Base-by-base conservation (phyloP, 73 alveolate species). In the Paraurostyla sp. region DNA sequence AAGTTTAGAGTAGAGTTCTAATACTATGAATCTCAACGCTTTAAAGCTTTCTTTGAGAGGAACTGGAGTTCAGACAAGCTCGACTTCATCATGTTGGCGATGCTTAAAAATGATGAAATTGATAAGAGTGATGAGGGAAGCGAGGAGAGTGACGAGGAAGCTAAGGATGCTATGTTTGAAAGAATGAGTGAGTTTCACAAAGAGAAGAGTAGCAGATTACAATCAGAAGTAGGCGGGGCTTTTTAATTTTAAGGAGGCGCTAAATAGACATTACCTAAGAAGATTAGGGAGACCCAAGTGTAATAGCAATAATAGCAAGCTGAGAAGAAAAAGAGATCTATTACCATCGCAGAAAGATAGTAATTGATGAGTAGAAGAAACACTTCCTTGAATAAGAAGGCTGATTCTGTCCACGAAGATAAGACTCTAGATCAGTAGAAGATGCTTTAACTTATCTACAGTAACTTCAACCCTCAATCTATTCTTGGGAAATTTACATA, bases 11-110 rank as follows among this genome's bases (percentile, higher is more conserved):
- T 87, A 29, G 76, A 71, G 36, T 36, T 18, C 49, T 48, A 87
- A 33, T 62, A 41, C 40, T 38, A 73, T 63, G 93, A 87, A 48
- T 71, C 89, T 25, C 38, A 35, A 25, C 73, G 93, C 48, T 87
- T 87, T 46, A 51, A 32, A 25, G 29, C 83, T 6, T 49, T 87
- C 22, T 75, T 87, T 40, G 82, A 41, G 16, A 57, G 52, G 32
- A 51, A 2, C 25, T 71, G 89, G 93, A 87, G 43, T 30, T 89
- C 73, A 15, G 76, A 58, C 45, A 73, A 54, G 25, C 69, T 49
- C 0, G 83, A 36, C 49, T 63, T 75, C 58, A 2, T 30, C 23
- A 63, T 87, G 84, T 15, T 73, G 85, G 56, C 62, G 25, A 2
- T 83, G 71, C 16, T 69, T 27, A 82, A 42, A 29, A 32, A 9